Percentiles rank a stretch among this genome's conserved stretches.
These are phyloP conservation scores for Colletotrichum sp. DNA, from an alignment of 2,329 filamentous ascomycete genomes.

Conservation along the genomic window DNA sequence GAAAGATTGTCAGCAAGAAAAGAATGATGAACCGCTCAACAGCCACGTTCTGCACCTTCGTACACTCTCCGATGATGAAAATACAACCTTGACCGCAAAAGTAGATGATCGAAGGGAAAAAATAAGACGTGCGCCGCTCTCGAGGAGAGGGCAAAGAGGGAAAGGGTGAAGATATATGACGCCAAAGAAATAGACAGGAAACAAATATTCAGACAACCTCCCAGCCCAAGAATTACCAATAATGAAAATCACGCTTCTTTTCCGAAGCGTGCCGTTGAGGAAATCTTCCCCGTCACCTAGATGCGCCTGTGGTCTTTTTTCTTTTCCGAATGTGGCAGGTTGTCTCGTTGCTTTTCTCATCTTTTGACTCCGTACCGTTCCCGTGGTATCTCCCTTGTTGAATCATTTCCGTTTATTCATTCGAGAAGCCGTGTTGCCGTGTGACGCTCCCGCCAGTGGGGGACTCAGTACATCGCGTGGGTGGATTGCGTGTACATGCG, in stretches of 20 bases:
- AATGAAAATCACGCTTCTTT: not conserved
- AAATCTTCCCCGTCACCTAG: not conserved
- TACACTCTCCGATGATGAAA: slow-evolving; percentile 12
- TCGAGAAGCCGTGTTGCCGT: not conserved
- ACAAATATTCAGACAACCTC: slow-evolving; percentile 10
- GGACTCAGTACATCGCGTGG: slow-evolving; percentile 3
- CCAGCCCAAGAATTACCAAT: not conserved
- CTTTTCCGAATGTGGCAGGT: not conserved
- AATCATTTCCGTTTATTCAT: slow-evolving; percentile 4
- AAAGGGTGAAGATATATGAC: not conserved
- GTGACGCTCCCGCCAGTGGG: not conserved
- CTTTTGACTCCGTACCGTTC: slow-evolving; percentile 6
- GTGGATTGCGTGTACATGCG: slow-evolving; percentile 11
- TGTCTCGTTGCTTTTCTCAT: not conserved
- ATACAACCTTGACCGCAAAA: not conserved
- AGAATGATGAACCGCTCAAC: slow-evolving; percentile 6
- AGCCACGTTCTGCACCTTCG: not conserved
- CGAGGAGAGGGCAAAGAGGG: not conserved
- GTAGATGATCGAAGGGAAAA: not conserved
- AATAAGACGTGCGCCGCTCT: not conserved
- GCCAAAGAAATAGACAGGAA: not conserved
- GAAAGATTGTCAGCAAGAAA: not conserved
- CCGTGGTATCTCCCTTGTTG: not conserved
- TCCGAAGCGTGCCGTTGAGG: not conserved
- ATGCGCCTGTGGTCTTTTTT: not conserved